phyloP scores from a whole-genome alignment of 768 basidiomycete species.

The Serendipita sp. region DNA sequence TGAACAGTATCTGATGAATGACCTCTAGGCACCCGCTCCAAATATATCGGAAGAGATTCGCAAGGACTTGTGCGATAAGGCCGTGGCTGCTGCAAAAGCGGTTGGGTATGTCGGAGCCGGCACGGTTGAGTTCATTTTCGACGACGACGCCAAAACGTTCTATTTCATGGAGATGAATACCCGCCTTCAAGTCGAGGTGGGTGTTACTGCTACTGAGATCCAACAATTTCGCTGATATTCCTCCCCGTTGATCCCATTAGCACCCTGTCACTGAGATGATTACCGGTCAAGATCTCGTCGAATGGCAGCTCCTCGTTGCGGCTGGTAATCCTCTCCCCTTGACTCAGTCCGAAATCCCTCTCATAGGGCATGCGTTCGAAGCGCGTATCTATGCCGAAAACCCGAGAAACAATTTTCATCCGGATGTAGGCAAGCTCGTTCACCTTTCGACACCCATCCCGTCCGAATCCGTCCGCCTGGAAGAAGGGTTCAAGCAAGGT shows the following conservation, averaged over 20 bases:
- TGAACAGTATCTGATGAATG: neutral
- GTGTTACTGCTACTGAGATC: neutral
- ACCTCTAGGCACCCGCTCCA: slow-evolving; percentile 71
- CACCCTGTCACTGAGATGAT: slow-evolving; percentile 94
- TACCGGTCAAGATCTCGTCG: slow-evolving; percentile 82
- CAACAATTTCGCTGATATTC: neutral
- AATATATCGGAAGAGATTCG: slow-evolving; percentile 66
- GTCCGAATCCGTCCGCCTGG: slow-evolving; percentile 58
- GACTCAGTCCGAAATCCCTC: slow-evolving; percentile 58
- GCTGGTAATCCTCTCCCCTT: slow-evolving; percentile 77
- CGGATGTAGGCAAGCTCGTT: slow-evolving; percentile 70
- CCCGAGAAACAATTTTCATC: slow-evolving; percentile 82
- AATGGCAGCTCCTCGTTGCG: slow-evolving; percentile 88
- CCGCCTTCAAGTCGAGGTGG: slow-evolving; percentile 56
- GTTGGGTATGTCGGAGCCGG: slow-evolving; percentile 86
- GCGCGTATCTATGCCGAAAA: slow-evolving; percentile 93
- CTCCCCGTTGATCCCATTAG: slow-evolving; percentile 1
- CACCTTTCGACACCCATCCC: slow-evolving; percentile 68
- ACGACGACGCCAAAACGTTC: slow-evolving; percentile 72
- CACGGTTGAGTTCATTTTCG: slow-evolving; percentile 94
- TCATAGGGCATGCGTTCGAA: slow-evolving; percentile 87
- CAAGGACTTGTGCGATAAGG: slow-evolving; percentile 67
- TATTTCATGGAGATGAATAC: slow-evolving; percentile 98
- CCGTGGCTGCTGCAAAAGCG: slow-evolving; percentile 81
- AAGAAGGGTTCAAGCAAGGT: slow-evolving; percentile 73